These are phyloP conservation scores for Echinochloa phyllopogon DNA, from an alignment of 176 grass and related monocot genomes.

Conservation along the genomic window DNA sequence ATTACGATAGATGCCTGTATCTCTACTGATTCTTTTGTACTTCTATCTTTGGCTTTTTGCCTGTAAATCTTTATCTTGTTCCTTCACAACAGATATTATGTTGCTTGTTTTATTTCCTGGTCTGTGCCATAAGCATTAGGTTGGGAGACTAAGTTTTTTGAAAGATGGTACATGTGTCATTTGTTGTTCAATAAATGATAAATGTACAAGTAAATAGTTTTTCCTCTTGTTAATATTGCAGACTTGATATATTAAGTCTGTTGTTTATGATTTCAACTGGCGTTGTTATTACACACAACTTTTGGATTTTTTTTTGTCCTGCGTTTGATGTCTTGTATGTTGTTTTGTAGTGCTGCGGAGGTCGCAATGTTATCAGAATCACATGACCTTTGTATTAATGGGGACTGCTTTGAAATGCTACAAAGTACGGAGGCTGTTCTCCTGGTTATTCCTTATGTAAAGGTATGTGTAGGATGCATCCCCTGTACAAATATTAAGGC, in stretches of 20 bases:
- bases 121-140: neutral
- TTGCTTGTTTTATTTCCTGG: constrained; percentile 36
- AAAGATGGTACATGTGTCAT: constrained; percentile 2
- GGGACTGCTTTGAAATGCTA: constrained; percentile 98
- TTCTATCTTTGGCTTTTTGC: neutral
- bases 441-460: constrained; percentile 92
- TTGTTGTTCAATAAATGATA: neutral
- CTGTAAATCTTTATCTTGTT: constrained; percentile 11
- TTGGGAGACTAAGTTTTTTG: neutral
- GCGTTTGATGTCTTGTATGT: constrained; percentile 14
- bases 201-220: neutral
- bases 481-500: constrained; percentile 4
- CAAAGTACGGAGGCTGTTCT: constrained; percentile 81
- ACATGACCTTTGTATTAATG: constrained; percentile 92
- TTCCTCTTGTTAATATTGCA: neutral
- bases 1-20: neutral
- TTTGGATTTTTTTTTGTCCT: constrained; percentile 27
- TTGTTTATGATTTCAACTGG: constrained; percentile 13
- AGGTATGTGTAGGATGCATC: constrained; percentile 53
- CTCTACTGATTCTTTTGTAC: neutral
- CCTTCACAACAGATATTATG: neutral
- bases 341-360: constrained; percentile 70
- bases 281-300: neutral
- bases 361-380: constrained; percentile 73
- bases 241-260: neutral